Base-by-base conservation (phyloP, 2,329 filamentous ascomycete genomes). In the Penicillium griseofulvum region DNA sequence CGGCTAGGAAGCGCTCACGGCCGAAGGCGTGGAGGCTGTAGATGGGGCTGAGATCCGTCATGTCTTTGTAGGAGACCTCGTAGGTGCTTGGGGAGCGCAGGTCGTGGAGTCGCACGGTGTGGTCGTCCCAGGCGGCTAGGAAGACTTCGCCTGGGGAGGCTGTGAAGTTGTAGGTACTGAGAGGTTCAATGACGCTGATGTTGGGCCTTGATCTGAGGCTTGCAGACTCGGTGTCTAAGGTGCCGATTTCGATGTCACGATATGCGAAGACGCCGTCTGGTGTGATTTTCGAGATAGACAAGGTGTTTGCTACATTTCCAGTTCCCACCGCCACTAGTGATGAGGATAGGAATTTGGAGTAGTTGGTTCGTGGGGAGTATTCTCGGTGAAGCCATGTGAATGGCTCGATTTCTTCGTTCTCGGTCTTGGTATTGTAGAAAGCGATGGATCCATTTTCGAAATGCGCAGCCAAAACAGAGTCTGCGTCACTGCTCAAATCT, bases 101-200 rank as follows among this genome's bases (percentile, higher is more conserved):
- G 61, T 88, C 85, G 64, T 87, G 84, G 6, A 87, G 76, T 61
- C 83, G 78, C 14, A 80, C 74, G 37, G 79, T 73, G 11, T 83
- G 81, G 64, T 86, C 83, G 49, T 83, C 83, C 67, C 82, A 84
- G 9, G 84, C 83, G 31, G 81, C 81, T 2, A 87, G 71, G 55
- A 87, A 86, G 0, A 83, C 69, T 44, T 82, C 71, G 2, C 80
- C 80, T 4, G 74, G 61, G 17, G 65, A 68, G 5, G 58, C 65
- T 11, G 56, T 54, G 1, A 59, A 56, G 17, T 56, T 39, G 22
- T 66, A 60, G 12, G 62, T 55, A 48, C 68, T 64, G 14, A 78
- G 63, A 19, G 74, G 70, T 14, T 69, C 68, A 39, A 78, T 71
- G 57, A 65, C 65, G 59, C 74, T 68, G 47, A 76, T 61, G 46